A percentile compares a stretch with the other conserved stretches of the same genome.
Conservation (phyloP, 306 rosid species). For the Trichosanthes truncata region DNA sequence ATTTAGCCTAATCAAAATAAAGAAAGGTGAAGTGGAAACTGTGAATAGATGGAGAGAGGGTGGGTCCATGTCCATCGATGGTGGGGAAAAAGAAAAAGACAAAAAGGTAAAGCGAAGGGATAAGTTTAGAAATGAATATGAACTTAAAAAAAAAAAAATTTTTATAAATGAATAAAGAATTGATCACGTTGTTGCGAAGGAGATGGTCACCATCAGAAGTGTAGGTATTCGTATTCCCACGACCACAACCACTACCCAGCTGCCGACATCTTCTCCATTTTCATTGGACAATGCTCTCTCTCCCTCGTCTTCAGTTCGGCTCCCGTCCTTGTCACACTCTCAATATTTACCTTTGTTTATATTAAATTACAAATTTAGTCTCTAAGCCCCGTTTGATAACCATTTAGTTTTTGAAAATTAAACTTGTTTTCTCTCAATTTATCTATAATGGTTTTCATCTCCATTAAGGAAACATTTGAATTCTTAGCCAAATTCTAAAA, state of each 20-base stretch:
- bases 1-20: too few relatives aligned
- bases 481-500: too few relatives aligned
- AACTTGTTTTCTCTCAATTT: too few relatives aligned
- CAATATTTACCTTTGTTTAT: too few relatives aligned
- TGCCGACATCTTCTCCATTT: background rate
- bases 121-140: background rate
- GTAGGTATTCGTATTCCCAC: background rate
- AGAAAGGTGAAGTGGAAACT: too few relatives aligned
- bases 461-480: too few relatives aligned
- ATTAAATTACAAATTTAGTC: too few relatives aligned
- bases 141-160: too few relatives aligned
- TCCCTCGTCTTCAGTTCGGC: background rate
- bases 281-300: background rate
- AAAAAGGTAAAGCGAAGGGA: background rate
- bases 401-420: too few relatives aligned
- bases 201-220: background rate
- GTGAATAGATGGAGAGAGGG: background rate
- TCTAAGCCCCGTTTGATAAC: too few relatives aligned
- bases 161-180: background rate
- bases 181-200: background rate
- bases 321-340: background rate
- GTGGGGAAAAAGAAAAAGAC: background rate
- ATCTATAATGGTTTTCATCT: too few relatives aligned
- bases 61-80: background rate
- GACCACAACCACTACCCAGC: background rate